A percentile compares a stretch with the other conserved stretches of the same genome.
These are phyloP conservation scores for Boechera retrofracta DNA, from an alignment of 345 rosid species.

Conservation along the genomic window DNA sequence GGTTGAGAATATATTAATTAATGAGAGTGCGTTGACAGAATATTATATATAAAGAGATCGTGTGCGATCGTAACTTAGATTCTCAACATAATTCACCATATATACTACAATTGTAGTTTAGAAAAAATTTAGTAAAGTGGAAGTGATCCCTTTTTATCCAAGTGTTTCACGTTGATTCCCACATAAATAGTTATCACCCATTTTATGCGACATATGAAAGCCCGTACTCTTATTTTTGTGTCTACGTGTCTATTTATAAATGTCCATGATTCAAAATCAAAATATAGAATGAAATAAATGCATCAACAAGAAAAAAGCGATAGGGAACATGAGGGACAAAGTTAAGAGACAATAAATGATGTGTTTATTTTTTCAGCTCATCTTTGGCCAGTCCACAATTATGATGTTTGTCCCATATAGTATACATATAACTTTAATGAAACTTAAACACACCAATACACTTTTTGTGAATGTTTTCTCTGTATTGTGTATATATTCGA, in stretches of 20 bases:
- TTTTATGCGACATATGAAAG: conserved; percentile 44
- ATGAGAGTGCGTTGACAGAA: conserved; percentile 45
- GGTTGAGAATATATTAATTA: conserved; percentile 30
- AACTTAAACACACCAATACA: conserved; percentile 26
- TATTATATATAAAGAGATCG: conserved; percentile 35
- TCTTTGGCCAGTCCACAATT: conserved; percentile 40
- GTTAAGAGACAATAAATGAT: conserved; percentile 38
- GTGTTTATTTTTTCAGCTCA: conserved; percentile 41
- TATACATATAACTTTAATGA: conserved; percentile 15
- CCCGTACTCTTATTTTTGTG: conserved; percentile 30
- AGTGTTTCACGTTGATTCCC: conserved; percentile 47
- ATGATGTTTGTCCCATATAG: conserved; percentile 39
- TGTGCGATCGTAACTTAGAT: conserved; percentile 39
- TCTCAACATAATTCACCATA: conserved; percentile 36
- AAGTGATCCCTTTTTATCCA: conserved; percentile 36
- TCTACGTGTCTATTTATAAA: conserved; percentile 38
- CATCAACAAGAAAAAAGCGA: conserved; percentile 39
- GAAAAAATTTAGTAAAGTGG: conserved; percentile 37
- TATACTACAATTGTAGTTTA: conserved; percentile 27
- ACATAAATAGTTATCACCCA: conserved; percentile 35
- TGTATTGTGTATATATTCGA: not conserved
- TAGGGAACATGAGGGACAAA: conserved; percentile 45
- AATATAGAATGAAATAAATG: conserved; percentile 32
- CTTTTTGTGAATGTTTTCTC: conserved; percentile 14
- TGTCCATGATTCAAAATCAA: conserved; percentile 6